Percentiles rank a stretch among this genome's conserved stretches.
These are phyloP conservation scores for Suhomyces bribrorum DNA, from an alignment of 1,139 yeast species.

Conservation along the genomic window DNA sequence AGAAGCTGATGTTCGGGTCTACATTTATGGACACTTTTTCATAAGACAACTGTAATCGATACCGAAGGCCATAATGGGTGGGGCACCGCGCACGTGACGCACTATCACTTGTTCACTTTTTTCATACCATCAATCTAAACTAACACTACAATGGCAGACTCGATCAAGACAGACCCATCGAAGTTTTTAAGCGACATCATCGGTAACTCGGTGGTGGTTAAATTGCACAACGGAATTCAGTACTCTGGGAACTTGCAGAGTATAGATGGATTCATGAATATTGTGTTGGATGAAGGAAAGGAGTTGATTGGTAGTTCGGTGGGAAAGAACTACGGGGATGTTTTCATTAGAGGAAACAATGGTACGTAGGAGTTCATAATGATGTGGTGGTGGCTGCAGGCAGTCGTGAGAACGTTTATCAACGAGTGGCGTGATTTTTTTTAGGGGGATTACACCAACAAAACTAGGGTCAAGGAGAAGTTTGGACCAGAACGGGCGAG, in stretches of 20 bases:
- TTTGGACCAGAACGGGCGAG: too few species aligned
- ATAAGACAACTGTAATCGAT: too few species aligned
- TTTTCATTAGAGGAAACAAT: conserved; percentile 91
- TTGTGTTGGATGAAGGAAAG: conserved; percentile 75
- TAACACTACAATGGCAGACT: conserved; percentile 3
- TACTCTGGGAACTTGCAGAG: conserved; percentile 77
- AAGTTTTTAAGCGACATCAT: conserved; percentile 76
- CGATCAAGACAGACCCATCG: conserved; percentile 58
- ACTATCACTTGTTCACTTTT: background rate
- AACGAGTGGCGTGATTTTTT: too few species aligned
- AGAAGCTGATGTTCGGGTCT: too few species aligned
- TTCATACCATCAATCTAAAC: too few species aligned
- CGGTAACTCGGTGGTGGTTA: conserved; percentile 79
- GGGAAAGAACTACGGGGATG: conserved; percentile 72
- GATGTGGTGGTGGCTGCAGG: too few species aligned
- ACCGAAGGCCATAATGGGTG: too few species aligned
- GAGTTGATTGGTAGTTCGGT: conserved; percentile 63
- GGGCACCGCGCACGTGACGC: background rate
- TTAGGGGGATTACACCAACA: too few species aligned
- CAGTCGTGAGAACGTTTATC: too few species aligned
- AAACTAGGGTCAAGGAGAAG: too few species aligned
- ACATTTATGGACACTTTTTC: too few species aligned
- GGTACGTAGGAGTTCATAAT: too few species aligned
- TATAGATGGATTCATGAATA: conserved; percentile 96
- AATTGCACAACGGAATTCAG: conserved; percentile 83